Conservation (phyloP, 2,329 filamentous ascomycete species). For the Trichoderma semiorbis region DNA sequence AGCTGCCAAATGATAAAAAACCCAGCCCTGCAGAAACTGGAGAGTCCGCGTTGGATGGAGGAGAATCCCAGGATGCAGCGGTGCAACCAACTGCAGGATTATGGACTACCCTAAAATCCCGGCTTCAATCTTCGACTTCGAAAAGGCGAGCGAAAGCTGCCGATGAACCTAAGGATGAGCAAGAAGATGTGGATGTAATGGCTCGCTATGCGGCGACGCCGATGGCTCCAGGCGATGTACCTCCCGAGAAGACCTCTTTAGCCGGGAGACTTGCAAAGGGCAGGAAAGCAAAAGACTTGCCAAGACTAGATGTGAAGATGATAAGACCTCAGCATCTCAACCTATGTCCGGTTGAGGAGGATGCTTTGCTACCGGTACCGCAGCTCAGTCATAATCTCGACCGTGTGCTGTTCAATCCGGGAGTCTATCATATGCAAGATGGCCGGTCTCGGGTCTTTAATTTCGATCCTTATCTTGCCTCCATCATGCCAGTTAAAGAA, state of each 20-base stretch:
- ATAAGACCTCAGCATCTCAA: conserved; percentile 27
- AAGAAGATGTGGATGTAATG: neutral
- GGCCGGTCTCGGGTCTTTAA: conserved; percentile 85
- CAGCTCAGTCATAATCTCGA: conserved; percentile 71
- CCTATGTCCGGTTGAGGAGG: conserved; percentile 32
- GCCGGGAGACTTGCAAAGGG: neutral
- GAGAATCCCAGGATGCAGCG: neutral
- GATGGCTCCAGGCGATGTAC: neutral
- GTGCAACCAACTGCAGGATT: conserved; percentile 16
- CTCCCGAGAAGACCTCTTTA: neutral
- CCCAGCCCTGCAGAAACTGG: neutral
- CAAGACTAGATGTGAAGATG: conserved; percentile 27
- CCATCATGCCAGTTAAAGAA: conserved; percentile 88
- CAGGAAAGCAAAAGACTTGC: neutral
- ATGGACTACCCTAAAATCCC: conserved; percentile 31
- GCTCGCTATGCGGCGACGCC: neutral
- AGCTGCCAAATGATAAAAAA: neutral
- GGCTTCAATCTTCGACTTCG: conserved; percentile 21
- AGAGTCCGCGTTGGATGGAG: neutral
- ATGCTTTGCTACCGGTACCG: conserved; percentile 46
- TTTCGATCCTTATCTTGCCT: conserved; percentile 90
- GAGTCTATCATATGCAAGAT: conserved; percentile 89
- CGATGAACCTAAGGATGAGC: neutral
- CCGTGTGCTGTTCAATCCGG: conserved; percentile 90
- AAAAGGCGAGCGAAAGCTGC: neutral